Base-by-base conservation (phyloP, 768 basidiomycete species). In the Suillus alpinus region DNA sequence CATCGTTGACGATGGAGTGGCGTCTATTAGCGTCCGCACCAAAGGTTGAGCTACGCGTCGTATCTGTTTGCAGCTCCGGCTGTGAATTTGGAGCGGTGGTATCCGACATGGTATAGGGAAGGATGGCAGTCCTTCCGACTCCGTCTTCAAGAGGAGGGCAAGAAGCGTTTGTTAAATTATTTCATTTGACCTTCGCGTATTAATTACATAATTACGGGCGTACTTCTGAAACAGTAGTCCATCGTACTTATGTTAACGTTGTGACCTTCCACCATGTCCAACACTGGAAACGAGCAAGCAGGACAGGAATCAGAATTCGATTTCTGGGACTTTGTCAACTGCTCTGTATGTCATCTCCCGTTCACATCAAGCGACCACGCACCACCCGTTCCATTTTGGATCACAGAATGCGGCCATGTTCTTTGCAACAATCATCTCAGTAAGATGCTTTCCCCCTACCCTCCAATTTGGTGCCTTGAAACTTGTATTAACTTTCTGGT, bases 381-480 rank as follows among this genome's bases (percentile, higher is more conserved):
- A 44, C 80, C 86, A 10, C 77, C 81, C 3, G 75, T 90, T 31
- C 92, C 92, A 0, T 94, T 94, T 71, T 94, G 92, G 92, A 78
- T 93, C 62, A 92, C 92, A 1, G 91, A 93, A 71, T 94, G 92
- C 66, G 91, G 91, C 0, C 92, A 94, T 78, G 82, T 94, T 59
- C 66, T 94, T 31, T 94, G 92, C 80, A 94, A 94, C 68, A 81
- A 83, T 41, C 92, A 94, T 74, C 85, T 94, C 70, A 90, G 92
- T 94, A 69, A 70, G 80, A 39, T 41, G 13, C 34, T 46, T 29
- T 18, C 36, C 5, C 13, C 20, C 59, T n/a, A 39, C 34, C 29
- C 31, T 12, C 56, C 32, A 26, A 31, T 44, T n/a, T 26, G 20
- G 32, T 60, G 76, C 75, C 52, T 31, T 44, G 40, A 31, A 49